These are phyloP conservation scores for Epichloe uncinata DNA, from an alignment of 2,329 filamentous ascomycete genomes.

Conservation along the genomic window DNA sequence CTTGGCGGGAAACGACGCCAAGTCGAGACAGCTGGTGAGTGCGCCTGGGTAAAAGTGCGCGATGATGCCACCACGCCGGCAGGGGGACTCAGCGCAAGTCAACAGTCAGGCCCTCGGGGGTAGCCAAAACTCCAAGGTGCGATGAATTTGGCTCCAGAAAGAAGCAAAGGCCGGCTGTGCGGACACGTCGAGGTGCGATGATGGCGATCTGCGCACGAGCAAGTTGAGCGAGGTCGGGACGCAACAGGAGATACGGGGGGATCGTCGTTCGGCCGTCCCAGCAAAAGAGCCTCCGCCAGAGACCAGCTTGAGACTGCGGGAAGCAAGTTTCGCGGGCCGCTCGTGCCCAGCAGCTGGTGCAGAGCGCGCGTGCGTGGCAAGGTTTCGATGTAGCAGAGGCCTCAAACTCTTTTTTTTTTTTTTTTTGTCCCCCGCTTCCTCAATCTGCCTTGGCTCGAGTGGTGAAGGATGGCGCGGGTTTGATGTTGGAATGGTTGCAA, in stretches of 20 bases:
- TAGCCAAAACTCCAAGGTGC: not conserved
- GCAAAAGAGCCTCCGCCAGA: not conserved
- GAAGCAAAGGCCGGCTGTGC: not conserved
- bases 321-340: not conserved
- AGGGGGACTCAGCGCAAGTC: constrained; percentile 1
- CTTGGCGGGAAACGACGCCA: not conserved
- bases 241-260: constrained; percentile 11
- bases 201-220: constrained; percentile 4
- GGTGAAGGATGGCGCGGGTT: constrained; percentile 2
- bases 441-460: not conserved
- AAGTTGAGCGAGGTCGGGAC: constrained; percentile 10
- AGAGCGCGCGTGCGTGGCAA: not conserved
- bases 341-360: not conserved
- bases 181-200: not conserved
- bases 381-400: not conserved
- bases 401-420: not conserved
- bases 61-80: constrained; percentile 4
- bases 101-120: too few species aligned
- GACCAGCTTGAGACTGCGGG: not conserved
- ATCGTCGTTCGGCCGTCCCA: constrained; percentile 3
- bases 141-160: constrained; percentile 1
- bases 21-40: constrained; percentile 3
- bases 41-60: not conserved
- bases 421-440: not conserved
- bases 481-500: not conserved